phyloP scores from a whole-genome alignment of 2,329 filamentous ascomycete genomes.

The Neopestalotiopsis clavispora region DNA sequence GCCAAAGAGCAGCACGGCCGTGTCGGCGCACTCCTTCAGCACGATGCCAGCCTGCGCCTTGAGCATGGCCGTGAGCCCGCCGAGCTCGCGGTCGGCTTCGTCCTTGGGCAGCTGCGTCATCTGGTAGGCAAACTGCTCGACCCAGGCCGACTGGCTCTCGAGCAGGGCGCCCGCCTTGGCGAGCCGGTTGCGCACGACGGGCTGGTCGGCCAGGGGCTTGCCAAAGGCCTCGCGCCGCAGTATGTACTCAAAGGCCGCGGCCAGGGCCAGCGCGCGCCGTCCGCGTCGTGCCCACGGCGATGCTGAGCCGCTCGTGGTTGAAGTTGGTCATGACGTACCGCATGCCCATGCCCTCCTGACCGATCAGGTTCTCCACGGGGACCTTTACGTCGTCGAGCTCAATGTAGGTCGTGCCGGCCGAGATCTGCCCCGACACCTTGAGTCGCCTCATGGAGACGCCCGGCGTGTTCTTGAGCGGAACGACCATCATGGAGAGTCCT shows the following conservation, averaged over 20 bases:
- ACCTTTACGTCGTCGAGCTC: slow-evolving; percentile 78
- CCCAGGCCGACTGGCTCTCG: slow-evolving; percentile 74
- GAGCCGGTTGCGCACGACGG: slow-evolving; percentile 74
- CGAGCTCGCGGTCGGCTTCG: slow-evolving; percentile 67
- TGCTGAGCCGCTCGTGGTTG: slow-evolving; percentile 76
- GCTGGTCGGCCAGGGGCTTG: slow-evolving; percentile 70
- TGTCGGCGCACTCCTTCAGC: slow-evolving; percentile 72
- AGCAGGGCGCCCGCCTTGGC: slow-evolving; percentile 72
- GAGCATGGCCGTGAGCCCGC: slow-evolving; percentile 72
- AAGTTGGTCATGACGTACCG: slow-evolving; percentile 79
- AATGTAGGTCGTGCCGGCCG: slow-evolving; percentile 75
- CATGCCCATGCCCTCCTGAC: slow-evolving; percentile 74
- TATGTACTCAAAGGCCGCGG: slow-evolving; percentile 42
- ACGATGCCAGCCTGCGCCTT: slow-evolving; percentile 78
- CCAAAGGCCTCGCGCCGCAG: slow-evolving; percentile 45
- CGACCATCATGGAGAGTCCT: slow-evolving; percentile 70
- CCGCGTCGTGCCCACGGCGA: slow-evolving; percentile 67
- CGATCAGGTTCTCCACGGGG: slow-evolving; percentile 72
- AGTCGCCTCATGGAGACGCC: slow-evolving; percentile 73
- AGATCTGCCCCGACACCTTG: slow-evolving; percentile 68
- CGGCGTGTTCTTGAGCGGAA: slow-evolving; percentile 69
- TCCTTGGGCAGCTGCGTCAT: slow-evolving; percentile 65
- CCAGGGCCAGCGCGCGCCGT: slow-evolving; percentile 53
- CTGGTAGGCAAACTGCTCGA: slow-evolving; percentile 73
- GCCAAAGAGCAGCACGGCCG: slow-evolving; percentile 73